Percentiles rank a stretch among this genome's conserved stretches.
These are phyloP conservation scores for Kickxella alabastrina DNA, from an alignment of 192 early-diverging fungal species.

Conservation along the genomic window DNA sequence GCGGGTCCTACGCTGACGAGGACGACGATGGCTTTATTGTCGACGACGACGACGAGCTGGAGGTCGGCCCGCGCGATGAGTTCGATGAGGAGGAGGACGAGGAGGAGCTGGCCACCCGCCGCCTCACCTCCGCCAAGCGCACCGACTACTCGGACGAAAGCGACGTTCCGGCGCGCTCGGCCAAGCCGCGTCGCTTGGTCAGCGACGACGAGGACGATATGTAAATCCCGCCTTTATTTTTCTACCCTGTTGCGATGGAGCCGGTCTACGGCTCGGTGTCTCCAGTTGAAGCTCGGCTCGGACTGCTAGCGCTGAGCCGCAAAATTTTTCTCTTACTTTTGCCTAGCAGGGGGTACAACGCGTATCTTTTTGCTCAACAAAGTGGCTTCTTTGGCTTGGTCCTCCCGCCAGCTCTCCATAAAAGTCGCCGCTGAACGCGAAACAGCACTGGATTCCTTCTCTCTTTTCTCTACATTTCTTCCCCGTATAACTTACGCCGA, in stretches of 20 bases:
- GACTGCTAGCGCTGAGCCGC: too few species aligned
- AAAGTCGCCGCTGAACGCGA: too few species aligned
- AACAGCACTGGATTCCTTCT: conserved; percentile 7
- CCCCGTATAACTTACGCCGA: conserved; percentile 3
- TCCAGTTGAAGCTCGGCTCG: too few species aligned
- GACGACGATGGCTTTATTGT: conserved; percentile 48
- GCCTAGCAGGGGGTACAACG: conserved; percentile 1
- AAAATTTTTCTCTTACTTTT: conserved; percentile 32
- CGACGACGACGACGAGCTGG: conserved; percentile 47
- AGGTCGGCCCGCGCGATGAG: conserved; percentile 45
- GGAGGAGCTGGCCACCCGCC: conserved; percentile 34
- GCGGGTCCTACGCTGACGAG: conserved; percentile 28
- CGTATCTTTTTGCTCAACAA: too few species aligned
- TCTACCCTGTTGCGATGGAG: too few species aligned
- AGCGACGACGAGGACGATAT: conserved; percentile 16
- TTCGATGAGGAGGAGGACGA: conserved; percentile 45
- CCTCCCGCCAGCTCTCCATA: too few species aligned
- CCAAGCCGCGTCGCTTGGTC: conserved; percentile 33
- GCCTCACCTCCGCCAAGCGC: conserved; percentile 31
- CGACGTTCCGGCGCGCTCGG: conserved; percentile 9
- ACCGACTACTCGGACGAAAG: conserved; percentile 13
- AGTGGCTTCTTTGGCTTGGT: too few species aligned
- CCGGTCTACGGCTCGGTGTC: conserved; percentile 7
- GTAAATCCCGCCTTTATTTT: neutral
- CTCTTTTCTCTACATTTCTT: conserved; percentile 15